Evolutionary conservation across 2,329 filamentous ascomycete genomes (phyloP).

Genomic region (Alternaria gansuensis): DNA sequence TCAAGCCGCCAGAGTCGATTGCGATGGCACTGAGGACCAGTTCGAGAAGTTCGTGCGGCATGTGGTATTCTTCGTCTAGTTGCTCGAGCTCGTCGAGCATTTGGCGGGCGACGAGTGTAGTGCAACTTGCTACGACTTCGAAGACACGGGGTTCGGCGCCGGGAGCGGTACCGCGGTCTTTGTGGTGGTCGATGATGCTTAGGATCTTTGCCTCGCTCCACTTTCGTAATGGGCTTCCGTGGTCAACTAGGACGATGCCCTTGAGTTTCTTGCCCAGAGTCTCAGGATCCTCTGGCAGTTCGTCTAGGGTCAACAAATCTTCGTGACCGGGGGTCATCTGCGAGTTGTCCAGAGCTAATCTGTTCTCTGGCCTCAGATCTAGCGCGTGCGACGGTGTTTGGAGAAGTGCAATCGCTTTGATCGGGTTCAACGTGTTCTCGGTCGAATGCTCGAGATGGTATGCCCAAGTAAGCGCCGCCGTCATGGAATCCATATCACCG

Average conservation of each 20-base stretch:
- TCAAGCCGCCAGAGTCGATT: slow-evolving; percentile 57
- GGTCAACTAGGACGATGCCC: slow-evolving; percentile 60
- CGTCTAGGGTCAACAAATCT: slow-evolving; percentile 59
- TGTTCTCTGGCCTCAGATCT: slow-evolving; percentile 60
- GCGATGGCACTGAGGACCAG: slow-evolving; percentile 59
- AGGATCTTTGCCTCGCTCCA: slow-evolving; percentile 57
- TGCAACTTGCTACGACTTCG: slow-evolving; percentile 57
- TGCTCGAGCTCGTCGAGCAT: slow-evolving; percentile 59
- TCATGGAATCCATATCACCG: slow-evolving; percentile 57
- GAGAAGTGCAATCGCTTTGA: slow-evolving; percentile 59
- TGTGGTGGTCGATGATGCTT: slow-evolving; percentile 60
- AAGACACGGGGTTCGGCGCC: slow-evolving; percentile 57
- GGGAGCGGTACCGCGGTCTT: slow-evolving; percentile 54
- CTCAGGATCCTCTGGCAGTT: slow-evolving; percentile 59
- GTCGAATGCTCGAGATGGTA: slow-evolving; percentile 59
- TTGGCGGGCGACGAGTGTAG: slow-evolving; percentile 57
- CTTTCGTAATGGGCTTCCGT: slow-evolving; percentile 55
- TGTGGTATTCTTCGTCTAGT: slow-evolving; percentile 57
- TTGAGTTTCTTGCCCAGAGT: slow-evolving; percentile 55
- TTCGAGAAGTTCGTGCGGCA: slow-evolving; percentile 61
- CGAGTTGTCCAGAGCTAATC: slow-evolving; percentile 56
- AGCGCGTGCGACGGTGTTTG: slow-evolving; percentile 59
- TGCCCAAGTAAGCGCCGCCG: slow-evolving; percentile 58
- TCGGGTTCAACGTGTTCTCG: slow-evolving; percentile 53
- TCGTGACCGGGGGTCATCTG: slow-evolving; percentile 59